phyloP scores from a whole-genome alignment of 495 filamentous ascomycete species.

The Trichoderma virens region DNA sequence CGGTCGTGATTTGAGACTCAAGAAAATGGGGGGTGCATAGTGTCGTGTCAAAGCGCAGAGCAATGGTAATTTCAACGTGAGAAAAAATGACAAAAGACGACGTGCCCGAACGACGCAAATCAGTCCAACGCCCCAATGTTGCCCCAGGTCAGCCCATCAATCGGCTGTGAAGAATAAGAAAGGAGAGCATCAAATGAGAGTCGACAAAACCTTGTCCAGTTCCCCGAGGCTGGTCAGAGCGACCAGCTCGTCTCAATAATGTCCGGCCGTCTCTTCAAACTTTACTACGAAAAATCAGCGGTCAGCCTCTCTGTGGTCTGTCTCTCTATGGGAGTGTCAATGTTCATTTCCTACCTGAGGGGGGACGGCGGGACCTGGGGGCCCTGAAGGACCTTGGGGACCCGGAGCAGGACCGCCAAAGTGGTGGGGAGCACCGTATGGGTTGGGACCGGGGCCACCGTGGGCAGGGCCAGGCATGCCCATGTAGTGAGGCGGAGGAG shows the following conservation, averaged over 20 bases:
- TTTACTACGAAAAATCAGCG: not conserved
- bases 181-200: constrained; percentile 7
- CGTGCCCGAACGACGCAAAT: constrained; percentile 9
- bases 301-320: not conserved
- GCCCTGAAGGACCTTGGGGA: constrained; percentile 15
- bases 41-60: constrained; percentile 5
- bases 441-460: constrained; percentile 26
- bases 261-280: constrained; percentile 1
- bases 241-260: not conserved
- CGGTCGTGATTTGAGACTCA: constrained; percentile 9
- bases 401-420: constrained; percentile 19
- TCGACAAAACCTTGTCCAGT: constrained; percentile 3
- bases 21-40: constrained; percentile 8
- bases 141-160: constrained; percentile 5
- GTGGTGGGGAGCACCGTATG: constrained; percentile 19
- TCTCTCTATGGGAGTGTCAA: not conserved
- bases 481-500: constrained; percentile 86
- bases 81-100: constrained; percentile 9
- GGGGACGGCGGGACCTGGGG: constrained; percentile 18
- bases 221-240: not conserved
- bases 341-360: constrained; percentile 14
- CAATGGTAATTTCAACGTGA: constrained; percentile 5
- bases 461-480: constrained; percentile 40
- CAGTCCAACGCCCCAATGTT: constrained; percentile 9
- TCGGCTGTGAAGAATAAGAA: constrained; percentile 3